A percentile compares a stretch with the other conserved stretches of the same genome.
These are phyloP conservation scores for Bacidia rubella DNA, from an alignment of 495 filamentous ascomycete genomes.

Conservation along the genomic window DNA sequence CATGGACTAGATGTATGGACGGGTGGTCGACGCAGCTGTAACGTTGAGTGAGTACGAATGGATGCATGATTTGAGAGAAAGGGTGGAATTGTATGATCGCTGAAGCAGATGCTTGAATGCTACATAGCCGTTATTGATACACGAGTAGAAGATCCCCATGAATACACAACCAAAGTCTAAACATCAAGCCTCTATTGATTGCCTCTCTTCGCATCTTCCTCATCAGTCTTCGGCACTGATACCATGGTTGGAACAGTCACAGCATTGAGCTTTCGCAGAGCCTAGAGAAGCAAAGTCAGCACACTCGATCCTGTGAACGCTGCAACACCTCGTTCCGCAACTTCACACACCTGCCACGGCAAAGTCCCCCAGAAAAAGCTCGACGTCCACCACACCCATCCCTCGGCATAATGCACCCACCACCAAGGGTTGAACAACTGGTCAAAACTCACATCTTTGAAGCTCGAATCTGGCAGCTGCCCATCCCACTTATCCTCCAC, in stretches of 20 bases:
- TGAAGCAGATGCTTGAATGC: too few species aligned
- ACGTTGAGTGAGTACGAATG: too few species aligned
- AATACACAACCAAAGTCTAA: background rate
- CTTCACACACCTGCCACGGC: constrained; percentile 22
- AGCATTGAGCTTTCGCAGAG: constrained; percentile 41
- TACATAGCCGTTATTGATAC: too few species aligned
- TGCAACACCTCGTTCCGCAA: background rate
- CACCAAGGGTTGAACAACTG: constrained; percentile 24
- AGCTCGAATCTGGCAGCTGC: constrained; percentile 32
- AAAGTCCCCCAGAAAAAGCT: constrained; percentile 23
- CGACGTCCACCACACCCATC: constrained; percentile 27
- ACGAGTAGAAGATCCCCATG: too few species aligned
- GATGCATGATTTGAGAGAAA: too few species aligned
- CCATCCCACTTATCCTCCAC: constrained; percentile 47
- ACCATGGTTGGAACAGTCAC: constrained; percentile 41
- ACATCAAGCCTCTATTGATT: constrained; percentile 10
- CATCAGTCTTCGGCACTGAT: constrained; percentile 42
- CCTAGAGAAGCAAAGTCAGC: constrained; percentile 25
- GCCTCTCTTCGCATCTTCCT: constrained; percentile 31
- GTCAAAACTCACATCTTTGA: constrained; percentile 34
- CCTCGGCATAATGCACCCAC: constrained; percentile 27
- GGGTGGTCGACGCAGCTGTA: too few species aligned
- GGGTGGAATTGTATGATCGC: too few species aligned
- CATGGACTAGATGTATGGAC: too few species aligned
- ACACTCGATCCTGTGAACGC: constrained; percentile 1